A percentile compares a stretch with the other conserved stretches of the same genome.
These are phyloP conservation scores for Aphanomyces invadans DNA, from an alignment of 352 stramenopile genomes.

Conservation along the genomic window DNA sequence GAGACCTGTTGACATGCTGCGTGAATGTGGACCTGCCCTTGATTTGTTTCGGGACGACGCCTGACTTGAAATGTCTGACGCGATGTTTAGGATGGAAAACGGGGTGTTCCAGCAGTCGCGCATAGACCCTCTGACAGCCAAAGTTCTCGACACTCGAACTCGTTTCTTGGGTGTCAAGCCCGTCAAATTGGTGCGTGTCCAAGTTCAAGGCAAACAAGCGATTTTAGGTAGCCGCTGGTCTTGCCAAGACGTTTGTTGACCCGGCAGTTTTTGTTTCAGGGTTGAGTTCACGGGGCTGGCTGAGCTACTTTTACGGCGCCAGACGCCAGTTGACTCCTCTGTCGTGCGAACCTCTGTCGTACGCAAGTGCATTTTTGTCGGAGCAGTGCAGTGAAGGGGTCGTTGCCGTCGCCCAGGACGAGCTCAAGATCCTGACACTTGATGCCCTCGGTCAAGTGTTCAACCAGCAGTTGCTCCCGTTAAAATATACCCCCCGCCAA, in stretches of 20 bases:
- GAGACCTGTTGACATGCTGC: no score
- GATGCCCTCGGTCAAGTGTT: conserved; percentile 95
- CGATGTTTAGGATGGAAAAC: conserved; percentile 93
- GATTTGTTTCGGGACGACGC: no score
- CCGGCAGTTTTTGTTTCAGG: background rate
- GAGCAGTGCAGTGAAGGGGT: conserved; percentile 95
- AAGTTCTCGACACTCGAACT: conserved; percentile 81
- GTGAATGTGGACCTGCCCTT: no score
- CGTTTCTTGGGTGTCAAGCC: conserved; percentile 92
- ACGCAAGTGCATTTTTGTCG: conserved; percentile 93
- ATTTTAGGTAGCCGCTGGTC: conserved; percentile 91
- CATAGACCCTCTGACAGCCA: conserved; percentile 83
- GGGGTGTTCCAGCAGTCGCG: conserved; percentile 91
- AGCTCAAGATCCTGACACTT: conserved; percentile 96
- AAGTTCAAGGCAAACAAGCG: conserved; percentile 80
- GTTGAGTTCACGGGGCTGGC: conserved; percentile 79
- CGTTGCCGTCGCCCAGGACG: conserved; percentile 92
- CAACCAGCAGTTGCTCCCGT: conserved; percentile 91
- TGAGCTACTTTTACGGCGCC: conserved; percentile 90
- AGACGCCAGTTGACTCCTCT: conserved; percentile 90
- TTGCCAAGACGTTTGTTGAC: no score
- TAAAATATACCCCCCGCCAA: conserved; percentile 97
- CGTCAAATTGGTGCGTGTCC: conserved; percentile 92
- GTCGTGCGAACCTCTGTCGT: conserved; percentile 92
- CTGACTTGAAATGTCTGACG: no score